Evolutionary conservation across 2,329 filamentous ascomycete genomes (phyloP), one percentile per base, ranked within the genome.

Genomic region (Pestalotiopsis sp.): DNA sequence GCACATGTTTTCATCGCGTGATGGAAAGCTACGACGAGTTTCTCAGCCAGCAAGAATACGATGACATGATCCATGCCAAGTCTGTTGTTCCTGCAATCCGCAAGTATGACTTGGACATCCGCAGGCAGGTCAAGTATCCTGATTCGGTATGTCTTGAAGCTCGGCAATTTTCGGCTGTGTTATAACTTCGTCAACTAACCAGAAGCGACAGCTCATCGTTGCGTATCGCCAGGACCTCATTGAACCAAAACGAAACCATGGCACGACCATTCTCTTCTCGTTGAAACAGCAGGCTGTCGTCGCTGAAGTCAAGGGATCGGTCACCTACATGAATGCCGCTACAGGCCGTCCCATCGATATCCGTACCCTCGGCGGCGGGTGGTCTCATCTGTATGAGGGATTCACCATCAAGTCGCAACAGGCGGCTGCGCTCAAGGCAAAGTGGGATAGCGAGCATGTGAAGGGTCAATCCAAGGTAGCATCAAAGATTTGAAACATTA

Each of bases 1-100:
- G 73, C n/a, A 63, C 68, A 1, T 72, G 71, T 61, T 73, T 73
- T 68, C 68, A 72, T 36, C 71, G 73, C 7, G 66, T 72, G 11
- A 71, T 75, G 71, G 74, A 76, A 60, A 71, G 73, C 60, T 75
- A 73, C 27, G 73, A 72, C 62, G 69, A 75, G 57, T 75, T 68
- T 20, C 71, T 76, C 14, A 73, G 68, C 67, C 60, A 71, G 61
- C 45, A 73, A n/a, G 73, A 75, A 25, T 76, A 71, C 63, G 66
- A 75, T 3, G 74, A 63, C 59, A 73, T 75, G 72, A 71, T 75
- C 1, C 61, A 73, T 2, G 73, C 66, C 4, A 70, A 63, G 62
- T 71, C 66, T 6, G 68, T 77, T 12, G 58, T 75, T 14, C 73
- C 73, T 4, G 70, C 70, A 11, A 17, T 75, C 14, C 66, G 68